These are phyloP conservation scores for Mycena rosella DNA, from an alignment of 768 basidiomycete species.

Conservation along the genomic window DNA sequence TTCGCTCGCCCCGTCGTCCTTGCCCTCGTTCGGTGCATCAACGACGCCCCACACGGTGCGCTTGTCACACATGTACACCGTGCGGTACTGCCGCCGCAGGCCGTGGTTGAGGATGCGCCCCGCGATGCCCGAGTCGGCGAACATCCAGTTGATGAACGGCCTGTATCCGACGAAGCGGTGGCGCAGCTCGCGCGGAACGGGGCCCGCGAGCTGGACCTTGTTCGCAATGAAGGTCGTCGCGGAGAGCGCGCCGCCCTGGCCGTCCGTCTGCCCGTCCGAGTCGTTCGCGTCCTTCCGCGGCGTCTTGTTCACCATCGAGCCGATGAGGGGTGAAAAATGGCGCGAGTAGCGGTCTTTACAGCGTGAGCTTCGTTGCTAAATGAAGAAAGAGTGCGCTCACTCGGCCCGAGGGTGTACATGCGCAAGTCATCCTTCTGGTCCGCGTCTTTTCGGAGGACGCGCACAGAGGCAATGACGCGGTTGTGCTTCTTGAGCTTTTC, in stretches of 20 bases:
- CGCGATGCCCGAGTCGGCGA: conserved; percentile 50
- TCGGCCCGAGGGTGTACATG: conserved; percentile 55
- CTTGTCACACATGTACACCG: conserved; percentile 54
- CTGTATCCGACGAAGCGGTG: conserved; percentile 55
- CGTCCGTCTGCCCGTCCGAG: conserved; percentile 27
- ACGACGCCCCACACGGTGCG: conserved; percentile 52
- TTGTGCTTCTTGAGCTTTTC: conserved; percentile 44
- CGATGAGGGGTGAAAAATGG: conserved; percentile 60
- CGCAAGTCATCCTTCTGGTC: conserved; percentile 42
- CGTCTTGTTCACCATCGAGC: conserved; percentile 45
- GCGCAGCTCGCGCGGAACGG: conserved; percentile 53
- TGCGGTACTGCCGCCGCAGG: conserved; percentile 55
- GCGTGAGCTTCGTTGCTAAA: neutral
- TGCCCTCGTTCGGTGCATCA: conserved; percentile 1
- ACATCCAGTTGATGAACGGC: conserved; percentile 57
- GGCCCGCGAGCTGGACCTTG: conserved; percentile 58
- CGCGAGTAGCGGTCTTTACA: conserved; percentile 46
- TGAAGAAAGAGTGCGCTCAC: conserved; percentile 33
- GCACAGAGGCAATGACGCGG: conserved; percentile 42
- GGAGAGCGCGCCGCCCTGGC: conserved; percentile 33
- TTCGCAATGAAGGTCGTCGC: conserved; percentile 57
- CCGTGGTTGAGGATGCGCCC: conserved; percentile 54
- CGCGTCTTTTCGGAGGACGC: conserved; percentile 48
- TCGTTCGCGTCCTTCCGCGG: conserved; percentile 31
- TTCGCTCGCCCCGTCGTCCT: conserved; percentile 26